Conservation (phyloP, 495 filamentous ascomycete genomes). For the Diplogelasinospora grovesii region DNA sequence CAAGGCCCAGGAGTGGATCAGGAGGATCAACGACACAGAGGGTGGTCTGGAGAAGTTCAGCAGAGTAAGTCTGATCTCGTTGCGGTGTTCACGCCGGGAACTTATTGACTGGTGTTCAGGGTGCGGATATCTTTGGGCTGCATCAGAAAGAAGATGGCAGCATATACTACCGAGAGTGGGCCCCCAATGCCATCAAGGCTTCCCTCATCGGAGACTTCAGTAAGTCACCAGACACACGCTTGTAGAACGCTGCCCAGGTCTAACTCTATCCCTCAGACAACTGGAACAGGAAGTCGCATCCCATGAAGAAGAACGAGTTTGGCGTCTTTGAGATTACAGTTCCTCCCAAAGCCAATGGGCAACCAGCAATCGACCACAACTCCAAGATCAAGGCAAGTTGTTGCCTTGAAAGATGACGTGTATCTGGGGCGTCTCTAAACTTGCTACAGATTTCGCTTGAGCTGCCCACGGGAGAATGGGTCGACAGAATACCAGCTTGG, state of each 20-base stretch:
- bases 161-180: slow-evolving; percentile 93
- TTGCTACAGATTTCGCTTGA: slow-evolving; percentile 72
- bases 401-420: too few species aligned
- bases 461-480: slow-evolving; percentile 66
- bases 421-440: too few species aligned
- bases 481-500: slow-evolving; percentile 90
- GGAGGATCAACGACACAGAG: slow-evolving; percentile 71
- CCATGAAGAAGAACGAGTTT: slow-evolving; percentile 76
- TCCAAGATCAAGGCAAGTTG: slow-evolving; percentile 84
- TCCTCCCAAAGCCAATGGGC: slow-evolving; percentile 61
- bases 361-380: slow-evolving; percentile 79
- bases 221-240: slow-evolving; percentile 30
- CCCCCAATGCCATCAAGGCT: slow-evolving; percentile 76
- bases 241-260: background rate
- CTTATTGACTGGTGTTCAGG: slow-evolving; percentile 41
- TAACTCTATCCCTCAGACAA: slow-evolving; percentile 52
- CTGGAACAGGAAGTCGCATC: slow-evolving; percentile 76
- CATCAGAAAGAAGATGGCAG: slow-evolving; percentile 71
- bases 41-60: slow-evolving; percentile 92
- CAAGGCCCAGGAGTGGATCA: slow-evolving; percentile 84
- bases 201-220: slow-evolving; percentile 96
- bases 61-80: slow-evolving; percentile 45
- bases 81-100: background rate
- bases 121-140: slow-evolving; percentile 80
- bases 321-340: slow-evolving; percentile 85